Evolutionary conservation across 225 moss, liverwort and hornwort species (phyloP).

Genomic region (Anthoceros angustus): DNA sequence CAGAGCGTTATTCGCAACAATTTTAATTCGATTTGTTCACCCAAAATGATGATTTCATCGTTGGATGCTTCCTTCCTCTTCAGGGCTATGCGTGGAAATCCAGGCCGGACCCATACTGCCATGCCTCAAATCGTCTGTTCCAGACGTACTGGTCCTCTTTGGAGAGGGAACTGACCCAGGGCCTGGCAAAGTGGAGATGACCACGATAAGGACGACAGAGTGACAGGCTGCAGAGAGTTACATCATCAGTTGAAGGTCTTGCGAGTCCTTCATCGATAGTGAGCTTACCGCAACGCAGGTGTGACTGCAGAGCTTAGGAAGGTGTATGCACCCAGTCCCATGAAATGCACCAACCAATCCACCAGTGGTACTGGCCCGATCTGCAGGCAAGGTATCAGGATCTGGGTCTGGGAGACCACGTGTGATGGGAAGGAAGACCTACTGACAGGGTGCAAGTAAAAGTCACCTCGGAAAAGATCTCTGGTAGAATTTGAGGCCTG

Average conservation of each 20-base stretch:
- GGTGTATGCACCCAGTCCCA: constrained; percentile 25
- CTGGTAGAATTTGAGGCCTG: constrained; percentile 52
- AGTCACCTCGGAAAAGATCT: constrained; percentile 65
- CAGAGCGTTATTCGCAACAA: no score
- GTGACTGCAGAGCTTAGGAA: constrained; percentile 20
- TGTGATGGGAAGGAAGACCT: not conserved
- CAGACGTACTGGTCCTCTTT: constrained; percentile 48
- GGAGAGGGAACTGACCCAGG: constrained; percentile 44
- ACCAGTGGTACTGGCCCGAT: constrained; percentile 28
- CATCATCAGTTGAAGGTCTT: not conserved
- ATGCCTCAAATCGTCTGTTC: constrained; percentile 78
- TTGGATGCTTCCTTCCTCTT: not conserved
- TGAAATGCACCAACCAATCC: constrained; percentile 33
- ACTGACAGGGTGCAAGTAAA: not conserved
- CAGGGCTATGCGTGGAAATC: constrained; percentile 23
- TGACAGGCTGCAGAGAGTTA: not conserved
- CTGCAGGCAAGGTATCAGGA: constrained; percentile 8
- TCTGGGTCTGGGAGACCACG: not conserved
- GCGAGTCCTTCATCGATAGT: not conserved
- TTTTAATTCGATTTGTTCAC: no score
- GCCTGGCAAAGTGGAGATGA: constrained; percentile 18
- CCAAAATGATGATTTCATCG: no score
- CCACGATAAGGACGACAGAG: not conserved
- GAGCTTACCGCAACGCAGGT: constrained; percentile 18
- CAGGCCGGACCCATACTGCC: constrained; percentile 80